A percentile compares a stretch with the other conserved stretches of the same genome.
Evolutionary conservation across 768 basidiomycete species (phyloP).

Genomic region (Paxillus ammoniavirescens): DNA sequence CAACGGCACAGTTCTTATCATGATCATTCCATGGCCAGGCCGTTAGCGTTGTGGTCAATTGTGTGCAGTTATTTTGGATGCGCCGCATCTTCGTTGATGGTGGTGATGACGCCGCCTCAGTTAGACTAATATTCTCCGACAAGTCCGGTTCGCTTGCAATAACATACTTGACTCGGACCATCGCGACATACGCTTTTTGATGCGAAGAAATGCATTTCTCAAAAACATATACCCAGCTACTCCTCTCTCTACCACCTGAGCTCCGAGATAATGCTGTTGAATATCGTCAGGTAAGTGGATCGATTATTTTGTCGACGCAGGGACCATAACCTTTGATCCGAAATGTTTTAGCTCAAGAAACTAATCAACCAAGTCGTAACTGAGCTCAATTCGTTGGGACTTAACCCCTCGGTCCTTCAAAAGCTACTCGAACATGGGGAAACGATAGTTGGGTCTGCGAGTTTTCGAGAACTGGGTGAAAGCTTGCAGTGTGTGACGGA

Average conservation of each 20-base stretch:
- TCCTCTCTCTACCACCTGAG: conserved; percentile 71
- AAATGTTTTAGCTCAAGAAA: conserved; percentile 70
- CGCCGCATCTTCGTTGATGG: too few species aligned
- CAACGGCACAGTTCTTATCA: too few species aligned
- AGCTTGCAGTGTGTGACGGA: neutral
- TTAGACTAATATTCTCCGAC: too few species aligned
- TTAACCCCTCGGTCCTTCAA: conserved; percentile 49
- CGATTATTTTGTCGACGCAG: too few species aligned
- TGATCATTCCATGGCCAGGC: too few species aligned
- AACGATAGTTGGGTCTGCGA: conserved; percentile 5
- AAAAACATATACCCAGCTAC: conserved; percentile 62
- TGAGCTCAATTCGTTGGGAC: conserved; percentile 73
- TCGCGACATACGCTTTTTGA: too few species aligned
- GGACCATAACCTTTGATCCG: neutral
- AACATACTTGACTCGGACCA: too few species aligned
- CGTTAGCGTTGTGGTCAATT: too few species aligned
- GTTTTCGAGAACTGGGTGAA: conserved; percentile 1
- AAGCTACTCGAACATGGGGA: conserved; percentile 33
- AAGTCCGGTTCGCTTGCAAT: too few species aligned
- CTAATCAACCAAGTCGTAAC: conserved; percentile 79
- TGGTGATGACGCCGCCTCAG: too few species aligned
- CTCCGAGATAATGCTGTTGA: conserved; percentile 77
- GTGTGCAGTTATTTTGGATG: too few species aligned
- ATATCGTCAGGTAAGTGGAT: conserved; percentile 63
- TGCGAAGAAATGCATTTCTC: conserved; percentile 62